phyloP scores from a whole-genome alignment of 208 protist genomes.

The Leishmania guyanensis region DNA sequence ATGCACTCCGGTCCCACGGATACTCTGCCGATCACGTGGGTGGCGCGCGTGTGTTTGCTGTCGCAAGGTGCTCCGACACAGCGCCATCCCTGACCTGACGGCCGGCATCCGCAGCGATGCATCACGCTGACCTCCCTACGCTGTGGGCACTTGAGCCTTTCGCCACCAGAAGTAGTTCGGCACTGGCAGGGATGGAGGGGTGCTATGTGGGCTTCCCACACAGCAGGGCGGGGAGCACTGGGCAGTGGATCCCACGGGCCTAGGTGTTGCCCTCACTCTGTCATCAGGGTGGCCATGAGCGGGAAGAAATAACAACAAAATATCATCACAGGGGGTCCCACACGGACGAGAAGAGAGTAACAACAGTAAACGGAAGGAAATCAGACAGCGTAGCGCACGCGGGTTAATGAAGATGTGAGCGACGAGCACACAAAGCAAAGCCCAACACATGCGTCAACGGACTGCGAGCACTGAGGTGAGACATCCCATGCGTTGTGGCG shows the following conservation, averaged over 20 bases:
- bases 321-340: background rate
- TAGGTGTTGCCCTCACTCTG: background rate
- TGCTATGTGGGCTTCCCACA: background rate
- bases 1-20: background rate
- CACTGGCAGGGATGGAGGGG: background rate
- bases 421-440: background rate
- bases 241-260: background rate
- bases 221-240: background rate
- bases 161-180: background rate
- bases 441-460: background rate
- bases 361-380: constrained; percentile 12
- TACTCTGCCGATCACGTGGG: background rate
- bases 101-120: background rate
- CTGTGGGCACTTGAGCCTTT: background rate
- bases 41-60: background rate
- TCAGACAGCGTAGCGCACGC: background rate
- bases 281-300: background rate
- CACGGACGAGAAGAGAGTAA: background rate
- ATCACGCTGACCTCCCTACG: background rate
- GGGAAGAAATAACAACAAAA: background rate
- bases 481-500: background rate
- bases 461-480: background rate
- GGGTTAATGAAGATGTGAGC: background rate
- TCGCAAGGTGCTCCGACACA: background rate
- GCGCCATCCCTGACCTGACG: background rate